Base-by-base conservation (phyloP, 1,284 basidiomycete genomes). In the Cryptococcus sp. region DNA sequence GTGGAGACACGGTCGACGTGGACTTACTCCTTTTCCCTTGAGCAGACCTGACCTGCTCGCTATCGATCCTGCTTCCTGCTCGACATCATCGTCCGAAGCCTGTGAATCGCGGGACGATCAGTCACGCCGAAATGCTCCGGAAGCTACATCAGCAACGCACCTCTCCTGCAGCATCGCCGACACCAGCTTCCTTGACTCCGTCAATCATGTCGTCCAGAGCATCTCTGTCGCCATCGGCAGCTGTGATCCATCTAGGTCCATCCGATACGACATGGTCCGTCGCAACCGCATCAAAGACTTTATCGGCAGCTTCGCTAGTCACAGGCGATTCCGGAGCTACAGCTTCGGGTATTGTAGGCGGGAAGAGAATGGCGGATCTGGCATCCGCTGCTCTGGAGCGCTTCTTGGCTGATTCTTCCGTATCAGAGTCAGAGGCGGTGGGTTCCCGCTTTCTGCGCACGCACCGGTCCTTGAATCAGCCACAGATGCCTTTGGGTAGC, bases 181-280 rank as follows among this genome's bases (percentile, higher is more conserved):
- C 35, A 41, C 57, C 64, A 5, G 73, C 73, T n/a, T 66, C 58
- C 42, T 57, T 60, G 0, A 76, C 51, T 1, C 74, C 75, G 0
- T 61, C 62, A 2, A 77, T 75, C 62, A 77, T 60, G 5, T 62
- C 61, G 49, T 77, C 75, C 31, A 77, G 58, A 0, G 59, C 74
- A 56, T 77, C 75, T 48, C 64, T 54, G 20, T 63, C 53, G 3
- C 52, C 58, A 3, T 20, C 58, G 0, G 19, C 25, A 1, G 61
- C 57, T 15, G 57, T 53, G 17, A 59, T 45, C 75, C 75, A 77
- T 5, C 73, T 68, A 1, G 70, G 69, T 3, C 70, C 71, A 11
- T 45, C 23, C 0, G 69, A 46, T 2, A 63, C 38, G 2, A 39
- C 47, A 63, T 75, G 75, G 1, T 59, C 54, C 1, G 74, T 77